Evolutionary conservation across 2,329 filamentous ascomycete species (phyloP).

Genomic region (Pyrenophora seminiperda): DNA sequence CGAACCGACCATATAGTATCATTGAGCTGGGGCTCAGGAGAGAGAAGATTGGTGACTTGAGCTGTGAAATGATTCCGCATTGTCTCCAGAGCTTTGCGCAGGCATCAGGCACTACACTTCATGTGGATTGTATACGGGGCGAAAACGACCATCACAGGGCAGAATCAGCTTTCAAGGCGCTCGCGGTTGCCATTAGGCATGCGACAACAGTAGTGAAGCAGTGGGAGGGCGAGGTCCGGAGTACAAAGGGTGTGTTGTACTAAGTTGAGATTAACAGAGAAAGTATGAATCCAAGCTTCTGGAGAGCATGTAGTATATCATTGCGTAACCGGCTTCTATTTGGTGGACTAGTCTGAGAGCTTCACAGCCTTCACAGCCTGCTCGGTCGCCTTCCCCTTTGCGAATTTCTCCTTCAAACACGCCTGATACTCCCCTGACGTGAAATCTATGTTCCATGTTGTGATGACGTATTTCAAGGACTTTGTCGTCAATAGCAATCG

Average conservation of each 20-base stretch:
- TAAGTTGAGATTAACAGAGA: constrained; percentile 15
- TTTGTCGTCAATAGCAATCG: no score
- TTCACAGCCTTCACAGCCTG: no score
- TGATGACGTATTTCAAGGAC: no score
- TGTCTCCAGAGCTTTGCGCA: constrained; percentile 93
- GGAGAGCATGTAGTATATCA: background rate
- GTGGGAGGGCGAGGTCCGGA: constrained; percentile 89
- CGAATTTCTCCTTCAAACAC: no score
- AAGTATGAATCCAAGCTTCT: background rate
- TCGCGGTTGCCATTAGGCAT: constrained; percentile 81
- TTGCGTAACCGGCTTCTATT: no score
- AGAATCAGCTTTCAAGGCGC: constrained; percentile 95
- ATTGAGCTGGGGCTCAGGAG: constrained; percentile 82
- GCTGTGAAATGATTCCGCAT: constrained; percentile 92
- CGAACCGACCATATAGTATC: constrained; percentile 85
- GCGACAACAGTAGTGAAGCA: constrained; percentile 77
- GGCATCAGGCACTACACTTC: constrained; percentile 86
- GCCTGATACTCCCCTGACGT: no score
- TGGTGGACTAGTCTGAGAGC: no score
- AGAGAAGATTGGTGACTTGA: constrained; percentile 92
- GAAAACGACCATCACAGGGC: constrained; percentile 95
- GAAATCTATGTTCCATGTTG: no score
- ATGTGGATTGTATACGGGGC: constrained; percentile 89
- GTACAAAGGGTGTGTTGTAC: constrained; percentile 89
- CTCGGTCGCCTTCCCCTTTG: no score